Base-by-base conservation (phyloP, 768 basidiomycete genomes). In the Boletus insuetus region DNA sequence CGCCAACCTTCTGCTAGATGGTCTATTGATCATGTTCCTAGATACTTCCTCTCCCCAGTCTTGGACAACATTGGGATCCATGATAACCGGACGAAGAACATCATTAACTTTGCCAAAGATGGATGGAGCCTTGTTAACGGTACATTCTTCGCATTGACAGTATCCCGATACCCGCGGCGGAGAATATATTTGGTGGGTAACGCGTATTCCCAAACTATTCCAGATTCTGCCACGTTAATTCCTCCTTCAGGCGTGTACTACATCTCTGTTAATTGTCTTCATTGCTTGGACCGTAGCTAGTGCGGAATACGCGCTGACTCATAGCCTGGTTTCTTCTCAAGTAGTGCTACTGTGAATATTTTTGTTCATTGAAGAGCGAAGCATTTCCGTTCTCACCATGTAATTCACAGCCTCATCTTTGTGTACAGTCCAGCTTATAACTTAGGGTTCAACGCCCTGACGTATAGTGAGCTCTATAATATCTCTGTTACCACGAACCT, bases 61-160 rank as follows among this genome's bases (percentile, higher is more conserved):
- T 51, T 64, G 17, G 56, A 60, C 1, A 55, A 11, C 4, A 51
- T 64, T 20, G 63, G 63, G 0, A 52, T 64, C 29, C 63, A 58
- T 20, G 53, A 57, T 46, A 35, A 64, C 26, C 39, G 46, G 26
- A 61, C 51, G 14, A 64, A 64, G 29, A 56, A 64, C 29, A 20
- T 60, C 6, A 26, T 62, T 14, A 62, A 54, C 11, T 22, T 64
- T 10, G 39, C 53, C 20, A 53, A 6, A 11, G 14, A 3, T 19
- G 24, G 37, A 13, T 63, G 64, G 60, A 16, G 13, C 29, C 26
- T 59, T 16, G 11, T 65, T 11, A 55, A 24, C 32, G 38, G 24
- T 22, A 32, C 41, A 17, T 10, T 51, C 20, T 0, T 43, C 6
- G 53, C 62, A 8, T 45, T 64, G 1, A 41, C 24, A 6, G 52